These are phyloP conservation scores for Xylaria nigripes DNA, from an alignment of 495 filamentous ascomycete species.

Conservation along the genomic window DNA sequence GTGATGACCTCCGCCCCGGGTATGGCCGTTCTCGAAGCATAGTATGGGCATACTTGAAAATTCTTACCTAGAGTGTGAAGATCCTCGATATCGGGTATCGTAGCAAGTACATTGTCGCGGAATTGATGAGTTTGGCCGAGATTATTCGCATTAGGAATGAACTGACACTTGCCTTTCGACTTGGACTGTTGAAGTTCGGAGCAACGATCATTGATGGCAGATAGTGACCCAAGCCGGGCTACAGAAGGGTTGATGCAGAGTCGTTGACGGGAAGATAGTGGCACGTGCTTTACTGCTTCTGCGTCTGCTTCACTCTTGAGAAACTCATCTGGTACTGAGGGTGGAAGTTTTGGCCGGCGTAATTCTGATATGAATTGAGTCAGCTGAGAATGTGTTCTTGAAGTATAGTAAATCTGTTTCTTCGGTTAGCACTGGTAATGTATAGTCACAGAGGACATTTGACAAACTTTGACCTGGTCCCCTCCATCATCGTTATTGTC, in stretches of 20 bases:
- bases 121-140: slow-evolving; percentile 67
- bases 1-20: slow-evolving; percentile 88
- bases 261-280: slow-evolving; percentile 83
- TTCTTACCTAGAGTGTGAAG: slow-evolving; percentile 68
- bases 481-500: slow-evolving; percentile 45
- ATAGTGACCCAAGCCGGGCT: slow-evolving; percentile 55
- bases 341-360: slow-evolving; percentile 69
- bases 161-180: slow-evolving; percentile 61
- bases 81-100: slow-evolving; percentile 89
- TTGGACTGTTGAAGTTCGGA: slow-evolving; percentile 79
- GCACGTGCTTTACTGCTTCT: slow-evolving; percentile 67
- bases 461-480: slow-evolving; percentile 52
- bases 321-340: slow-evolving; percentile 37
- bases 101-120: slow-evolving; percentile 79
- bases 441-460: not conserved
- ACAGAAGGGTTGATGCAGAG: slow-evolving; percentile 89
- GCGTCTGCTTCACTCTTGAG: slow-evolving; percentile 18
- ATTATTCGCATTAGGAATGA: slow-evolving; percentile 68
- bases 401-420: slow-evolving; percentile 76
- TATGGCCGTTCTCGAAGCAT: slow-evolving; percentile 77
- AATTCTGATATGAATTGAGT: slow-evolving; percentile 91
- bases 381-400: slow-evolving; percentile 89
- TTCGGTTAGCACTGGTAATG: slow-evolving; percentile 1
- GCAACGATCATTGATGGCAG: slow-evolving; percentile 93
- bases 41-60: slow-evolving; percentile 87